Percentiles rank a stretch among this genome's conserved stretches.
phyloP scores from a whole-genome alignment of 148 eudicot genomes.

The Diospyros lotus region DNA sequence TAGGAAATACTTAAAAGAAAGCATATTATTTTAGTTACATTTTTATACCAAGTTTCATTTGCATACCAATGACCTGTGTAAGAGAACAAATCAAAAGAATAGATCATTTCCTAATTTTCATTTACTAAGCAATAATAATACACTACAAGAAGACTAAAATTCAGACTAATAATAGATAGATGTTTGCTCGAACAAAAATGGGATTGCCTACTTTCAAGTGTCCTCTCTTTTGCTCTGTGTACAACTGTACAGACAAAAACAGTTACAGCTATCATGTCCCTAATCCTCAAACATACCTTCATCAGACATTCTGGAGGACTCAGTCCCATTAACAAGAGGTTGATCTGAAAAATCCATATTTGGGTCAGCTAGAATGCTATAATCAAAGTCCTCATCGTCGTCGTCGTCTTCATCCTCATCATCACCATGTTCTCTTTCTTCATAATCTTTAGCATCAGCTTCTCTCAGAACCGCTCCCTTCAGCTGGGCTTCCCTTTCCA shows the following conservation, averaged over 20 bases:
- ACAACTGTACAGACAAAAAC: background rate
- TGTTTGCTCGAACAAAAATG: background rate
- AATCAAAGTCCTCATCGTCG: conserved; percentile 57
- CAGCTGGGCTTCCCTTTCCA: conserved; percentile 42
- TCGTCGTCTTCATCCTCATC: conserved; percentile 48
- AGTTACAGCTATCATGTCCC: background rate
- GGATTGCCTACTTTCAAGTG: background rate
- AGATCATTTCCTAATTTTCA: background rate
- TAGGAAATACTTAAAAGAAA: no score
- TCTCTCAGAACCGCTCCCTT: conserved; percentile 22
- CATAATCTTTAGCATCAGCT: conserved; percentile 19
- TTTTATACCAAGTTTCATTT: no score
- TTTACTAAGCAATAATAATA: background rate
- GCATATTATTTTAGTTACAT: no score
- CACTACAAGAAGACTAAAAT: background rate
- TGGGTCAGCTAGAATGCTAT: conserved; percentile 60
- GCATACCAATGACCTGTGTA: no score
- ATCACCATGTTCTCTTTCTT: conserved; percentile 6
- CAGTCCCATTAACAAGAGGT: conserved; percentile 74
- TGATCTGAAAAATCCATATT: conserved; percentile 25
- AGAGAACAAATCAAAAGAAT: no score
- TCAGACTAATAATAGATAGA: background rate
- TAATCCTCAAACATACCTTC: conserved; percentile 79
- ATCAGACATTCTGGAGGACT: conserved; percentile 58
- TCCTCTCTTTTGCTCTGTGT: background rate